phyloP scores from a whole-genome alignment of 2,329 filamentous ascomycete genomes.

The Neofusicoccum cordaticola region DNA sequence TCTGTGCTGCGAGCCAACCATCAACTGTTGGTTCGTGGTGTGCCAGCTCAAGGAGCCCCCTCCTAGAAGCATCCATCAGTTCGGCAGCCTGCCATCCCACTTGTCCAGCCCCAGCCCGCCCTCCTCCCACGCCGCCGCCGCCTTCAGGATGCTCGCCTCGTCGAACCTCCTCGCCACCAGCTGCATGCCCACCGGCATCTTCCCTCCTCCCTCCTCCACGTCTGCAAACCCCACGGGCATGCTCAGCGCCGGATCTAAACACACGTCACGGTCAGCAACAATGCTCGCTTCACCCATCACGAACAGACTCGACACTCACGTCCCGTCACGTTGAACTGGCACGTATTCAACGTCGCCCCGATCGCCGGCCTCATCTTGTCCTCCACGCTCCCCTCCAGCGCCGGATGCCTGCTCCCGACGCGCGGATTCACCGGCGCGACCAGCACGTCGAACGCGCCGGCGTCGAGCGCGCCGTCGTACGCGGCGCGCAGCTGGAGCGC shows the following conservation, averaged over 20 bases:
- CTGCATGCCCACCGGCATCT: slow-evolving; percentile 38
- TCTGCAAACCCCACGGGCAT: slow-evolving; percentile 43
- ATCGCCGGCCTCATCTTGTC: slow-evolving; percentile 46
- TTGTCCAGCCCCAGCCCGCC: slow-evolving; percentile 26
- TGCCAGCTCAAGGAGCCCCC: no score
- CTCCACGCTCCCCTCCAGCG: slow-evolving; percentile 31
- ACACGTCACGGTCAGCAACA: neutral
- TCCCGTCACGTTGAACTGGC: slow-evolving; percentile 51
- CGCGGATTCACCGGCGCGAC: slow-evolving; percentile 49
- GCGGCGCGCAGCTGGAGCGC: slow-evolving; percentile 47
- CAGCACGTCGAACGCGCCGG: slow-evolving; percentile 44
- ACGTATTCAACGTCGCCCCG: slow-evolving; percentile 45
- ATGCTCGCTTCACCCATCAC: no score
- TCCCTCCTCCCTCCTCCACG: slow-evolving; percentile 22
- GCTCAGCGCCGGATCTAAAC: slow-evolving; percentile 43
- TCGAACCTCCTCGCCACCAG: slow-evolving; percentile 34
- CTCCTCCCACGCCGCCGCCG: slow-evolving; percentile 36
- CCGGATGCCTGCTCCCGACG: slow-evolving; percentile 45
- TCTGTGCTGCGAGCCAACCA: no score
- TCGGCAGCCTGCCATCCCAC: slow-evolving; percentile 21
- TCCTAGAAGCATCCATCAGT: neutral
- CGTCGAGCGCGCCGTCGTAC: slow-evolving; percentile 45
- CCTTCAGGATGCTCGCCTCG: slow-evolving; percentile 34
- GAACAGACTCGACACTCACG: slow-evolving; percentile 22
- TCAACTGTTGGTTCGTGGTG: no score